Percentiles rank a stretch among this genome's conserved stretches.
Conservation (phyloP, 176 grass and related monocot species). For the Oryza rufipogon region DNA sequence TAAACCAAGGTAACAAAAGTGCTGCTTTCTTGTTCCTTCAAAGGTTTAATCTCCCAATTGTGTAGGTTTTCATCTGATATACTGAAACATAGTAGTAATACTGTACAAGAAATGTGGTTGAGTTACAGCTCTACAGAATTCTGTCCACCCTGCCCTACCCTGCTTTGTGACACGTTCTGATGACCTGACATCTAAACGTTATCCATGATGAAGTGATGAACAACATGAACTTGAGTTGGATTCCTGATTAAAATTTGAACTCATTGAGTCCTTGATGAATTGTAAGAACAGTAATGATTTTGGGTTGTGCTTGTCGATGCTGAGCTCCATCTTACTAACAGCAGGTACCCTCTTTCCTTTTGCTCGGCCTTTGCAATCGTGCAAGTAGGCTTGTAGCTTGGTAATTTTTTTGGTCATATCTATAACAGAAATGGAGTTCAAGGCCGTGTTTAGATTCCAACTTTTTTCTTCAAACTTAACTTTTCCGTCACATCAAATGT, state of each 20-base stretch:
- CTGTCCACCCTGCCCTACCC: background rate
- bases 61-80: background rate
- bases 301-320: background rate
- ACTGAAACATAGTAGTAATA: background rate
- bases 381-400: background rate
- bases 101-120: background rate
- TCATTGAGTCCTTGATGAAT: slow-evolving; percentile 1
- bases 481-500: too few species aligned
- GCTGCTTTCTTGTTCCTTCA: background rate
- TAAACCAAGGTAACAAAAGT: background rate
- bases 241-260: slow-evolving; percentile 6
- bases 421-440: too few species aligned
- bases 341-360: background rate
- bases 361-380: slow-evolving; percentile 1
- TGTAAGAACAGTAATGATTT: background rate
- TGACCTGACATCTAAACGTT: background rate
- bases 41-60: background rate
- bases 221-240: background rate
- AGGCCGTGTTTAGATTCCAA: too few species aligned
- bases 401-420: too few species aligned
- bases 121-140: background rate
- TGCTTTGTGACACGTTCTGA: background rate
- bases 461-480: too few species aligned
- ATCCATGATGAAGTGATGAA: background rate
- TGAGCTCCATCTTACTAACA: background rate